phyloP scores from a whole-genome alignment of 495 filamentous ascomycete genomes.

The Talaromyces proteolyticus region DNA sequence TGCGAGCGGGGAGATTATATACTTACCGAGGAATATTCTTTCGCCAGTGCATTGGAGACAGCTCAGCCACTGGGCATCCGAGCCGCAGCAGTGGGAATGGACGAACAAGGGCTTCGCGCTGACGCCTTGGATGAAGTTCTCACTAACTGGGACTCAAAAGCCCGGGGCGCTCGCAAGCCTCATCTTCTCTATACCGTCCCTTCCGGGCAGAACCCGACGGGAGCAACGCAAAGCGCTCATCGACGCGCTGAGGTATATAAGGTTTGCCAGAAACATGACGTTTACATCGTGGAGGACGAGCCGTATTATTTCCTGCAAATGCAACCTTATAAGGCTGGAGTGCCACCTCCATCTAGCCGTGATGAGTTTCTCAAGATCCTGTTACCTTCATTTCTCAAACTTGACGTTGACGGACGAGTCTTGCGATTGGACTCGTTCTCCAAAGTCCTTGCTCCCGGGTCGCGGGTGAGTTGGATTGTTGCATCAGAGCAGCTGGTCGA shows the following conservation, averaged over 20 bases:
- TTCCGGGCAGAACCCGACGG: slow-evolving; percentile 89
- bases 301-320: slow-evolving; percentile 99
- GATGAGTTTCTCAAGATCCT: slow-evolving; percentile 55
- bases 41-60: slow-evolving; percentile 76
- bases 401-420: slow-evolving; percentile 63
- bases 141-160: slow-evolving; percentile 54
- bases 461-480: slow-evolving; percentile 61
- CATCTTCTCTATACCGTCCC: slow-evolving; percentile 50
- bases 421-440: slow-evolving; percentile 66
- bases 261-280: slow-evolving; percentile 73
- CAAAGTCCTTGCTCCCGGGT: slow-evolving; percentile 59
- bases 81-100: slow-evolving; percentile 69
- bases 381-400: slow-evolving; percentile 54
- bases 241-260: slow-evolving; percentile 68
- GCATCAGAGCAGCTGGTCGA: slow-evolving; percentile 75
- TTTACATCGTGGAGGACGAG: slow-evolving; percentile 90
- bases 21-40: slow-evolving; percentile 83
- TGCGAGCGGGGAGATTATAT: slow-evolving; percentile 64
- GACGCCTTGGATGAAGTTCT: slow-evolving; percentile 60
- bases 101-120: slow-evolving; percentile 70
- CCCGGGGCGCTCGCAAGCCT: slow-evolving; percentile 60
- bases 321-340: slow-evolving; percentile 65
- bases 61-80: slow-evolving; percentile 70
- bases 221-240: slow-evolving; percentile 64
- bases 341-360: slow-evolving; percentile 48